Evolutionary conservation across 108 stramenopile genomes (phyloP).

Genomic region (Pseudonitzschia multiseries): DNA sequence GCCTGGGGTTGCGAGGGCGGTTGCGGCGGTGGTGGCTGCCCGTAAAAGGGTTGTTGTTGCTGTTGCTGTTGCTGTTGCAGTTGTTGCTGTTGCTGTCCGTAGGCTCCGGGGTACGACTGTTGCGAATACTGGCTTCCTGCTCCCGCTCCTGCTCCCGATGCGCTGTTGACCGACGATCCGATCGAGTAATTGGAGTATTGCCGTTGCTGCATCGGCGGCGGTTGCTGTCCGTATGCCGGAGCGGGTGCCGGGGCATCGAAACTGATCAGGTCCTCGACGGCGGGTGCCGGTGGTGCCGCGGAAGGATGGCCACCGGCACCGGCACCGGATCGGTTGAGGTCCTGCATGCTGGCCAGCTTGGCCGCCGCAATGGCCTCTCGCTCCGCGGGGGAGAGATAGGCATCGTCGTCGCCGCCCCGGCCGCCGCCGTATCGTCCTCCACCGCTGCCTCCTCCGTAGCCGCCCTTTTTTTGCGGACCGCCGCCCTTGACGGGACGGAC

Average conservation of each 20-base stretch:
- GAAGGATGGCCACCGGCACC: conserved; percentile 8
- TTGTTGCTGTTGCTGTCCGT: not conserved
- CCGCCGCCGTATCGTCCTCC: too few relatives aligned
- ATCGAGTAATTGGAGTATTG: conserved; percentile 41
- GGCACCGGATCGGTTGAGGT: conserved; percentile 16
- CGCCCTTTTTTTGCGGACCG: not conserved
- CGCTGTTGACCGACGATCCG: conserved; percentile 1
- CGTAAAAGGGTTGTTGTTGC: conserved; percentile 2
- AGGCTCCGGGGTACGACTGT: not conserved
- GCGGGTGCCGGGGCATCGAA: conserved; percentile 38
- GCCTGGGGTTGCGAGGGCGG: conserved; percentile 13
- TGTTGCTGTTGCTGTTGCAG: too few relatives aligned
- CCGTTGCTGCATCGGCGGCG: conserved; percentile 22
- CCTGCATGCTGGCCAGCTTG: conserved; percentile 49
- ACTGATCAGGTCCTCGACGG: conserved; percentile 31
- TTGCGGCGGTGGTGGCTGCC: conserved; percentile 26
- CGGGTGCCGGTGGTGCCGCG: conserved; percentile 11
- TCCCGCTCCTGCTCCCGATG: too few relatives aligned
- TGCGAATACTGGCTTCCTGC: too few relatives aligned
- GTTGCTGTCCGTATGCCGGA: not conserved
- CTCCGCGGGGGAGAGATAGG: conserved; percentile 41
- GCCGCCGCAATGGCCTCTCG: conserved; percentile 48
- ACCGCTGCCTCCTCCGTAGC: conserved; percentile 1
- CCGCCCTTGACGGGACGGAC: conserved; percentile 25
- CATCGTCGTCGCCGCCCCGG: conserved; percentile 14